Evolutionary conservation across 2,329 filamentous ascomycete genomes (phyloP).

Genomic region (Ascochyta rabiei): DNA sequence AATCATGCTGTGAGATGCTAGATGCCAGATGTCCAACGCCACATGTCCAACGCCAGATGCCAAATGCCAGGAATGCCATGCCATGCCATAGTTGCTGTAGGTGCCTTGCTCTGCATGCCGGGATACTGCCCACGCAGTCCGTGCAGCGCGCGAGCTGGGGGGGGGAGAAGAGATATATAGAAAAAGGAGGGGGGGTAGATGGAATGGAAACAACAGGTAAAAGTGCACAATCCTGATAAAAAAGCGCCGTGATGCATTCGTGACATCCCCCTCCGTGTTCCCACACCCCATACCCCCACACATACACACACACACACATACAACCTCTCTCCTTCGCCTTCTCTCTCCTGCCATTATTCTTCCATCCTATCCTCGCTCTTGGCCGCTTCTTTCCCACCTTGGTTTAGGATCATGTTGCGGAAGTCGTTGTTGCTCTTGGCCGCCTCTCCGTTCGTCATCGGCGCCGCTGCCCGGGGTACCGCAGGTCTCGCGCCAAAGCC

Average conservation of each 20-base stretch:
- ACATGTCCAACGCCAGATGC: too few relatives aligned
- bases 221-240: not conserved
- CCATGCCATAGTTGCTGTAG: too few relatives aligned
- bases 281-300: too few relatives aligned
- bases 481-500: conserved; percentile 40
- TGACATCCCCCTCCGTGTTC: not conserved
- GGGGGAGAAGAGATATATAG: not conserved
- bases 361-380: conserved; percentile 32
- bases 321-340: not conserved
- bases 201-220: too few relatives aligned
- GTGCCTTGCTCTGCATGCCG: too few relatives aligned
- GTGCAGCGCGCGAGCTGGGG: too few relatives aligned
- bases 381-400: conserved; percentile 30
- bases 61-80: too few relatives aligned
- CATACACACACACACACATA: too few relatives aligned
- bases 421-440: conserved; percentile 65
- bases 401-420: conserved; percentile 58
- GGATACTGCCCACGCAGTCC: conserved; percentile 16
- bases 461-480: conserved; percentile 21
- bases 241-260: conserved; percentile 12
- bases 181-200: too few relatives aligned
- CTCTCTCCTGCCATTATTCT: conserved; percentile 27
- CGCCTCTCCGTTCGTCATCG: conserved; percentile 25
- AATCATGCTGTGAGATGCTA: too few relatives aligned
- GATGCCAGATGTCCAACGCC: too few relatives aligned